Evolutionary conservation across 805 yeast genomes (phyloP).

Genomic region (Suhomyces pyralidae): DNA sequence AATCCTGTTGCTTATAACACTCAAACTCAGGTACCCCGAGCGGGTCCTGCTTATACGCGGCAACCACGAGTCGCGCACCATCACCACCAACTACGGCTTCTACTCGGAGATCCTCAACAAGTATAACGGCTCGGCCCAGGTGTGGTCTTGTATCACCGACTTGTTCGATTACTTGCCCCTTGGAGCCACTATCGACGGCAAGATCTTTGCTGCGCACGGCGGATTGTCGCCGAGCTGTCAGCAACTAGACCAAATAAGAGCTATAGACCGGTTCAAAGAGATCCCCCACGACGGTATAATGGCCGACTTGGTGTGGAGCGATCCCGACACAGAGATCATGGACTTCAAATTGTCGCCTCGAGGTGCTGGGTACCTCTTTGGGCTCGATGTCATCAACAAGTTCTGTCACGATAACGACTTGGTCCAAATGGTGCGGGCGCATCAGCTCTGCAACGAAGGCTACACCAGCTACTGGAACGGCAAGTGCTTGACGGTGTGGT

Average conservation of each 20-base stretch:
- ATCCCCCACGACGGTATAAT: constrained; percentile 99
- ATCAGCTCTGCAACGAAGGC: constrained; percentile 95
- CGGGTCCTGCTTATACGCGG: constrained; percentile 85
- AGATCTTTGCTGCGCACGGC: constrained; percentile 93
- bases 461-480: constrained; percentile 90
- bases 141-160: constrained; percentile 90
- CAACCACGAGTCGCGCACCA: constrained; percentile 94
- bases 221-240: constrained; percentile 95
- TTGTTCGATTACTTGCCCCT: constrained; percentile 87
- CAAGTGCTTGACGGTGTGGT: constrained; percentile 93
- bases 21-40: constrained; percentile 84
- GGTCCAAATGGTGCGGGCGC: constrained; percentile 86
- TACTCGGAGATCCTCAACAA: constrained; percentile 91
- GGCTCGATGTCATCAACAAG: constrained; percentile 83
- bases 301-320: constrained; percentile 99
- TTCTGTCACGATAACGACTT: constrained; percentile 75
- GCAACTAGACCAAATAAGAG: constrained; percentile 84
- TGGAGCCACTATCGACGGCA: constrained; percentile 86
- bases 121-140: constrained; percentile 67
- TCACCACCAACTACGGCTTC: constrained; percentile 95
- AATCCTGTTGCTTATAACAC: constrained; percentile 72
- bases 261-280: constrained; percentile 88
- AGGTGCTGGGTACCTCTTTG: constrained; percentile 98
- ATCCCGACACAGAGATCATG: constrained; percentile 79
- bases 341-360: constrained; percentile 89